A percentile compares a stretch with the other conserved stretches of the same genome.
These are phyloP conservation scores for Amauroascus niger DNA, from an alignment of 2,329 filamentous ascomycete genomes.

Conservation along the genomic window DNA sequence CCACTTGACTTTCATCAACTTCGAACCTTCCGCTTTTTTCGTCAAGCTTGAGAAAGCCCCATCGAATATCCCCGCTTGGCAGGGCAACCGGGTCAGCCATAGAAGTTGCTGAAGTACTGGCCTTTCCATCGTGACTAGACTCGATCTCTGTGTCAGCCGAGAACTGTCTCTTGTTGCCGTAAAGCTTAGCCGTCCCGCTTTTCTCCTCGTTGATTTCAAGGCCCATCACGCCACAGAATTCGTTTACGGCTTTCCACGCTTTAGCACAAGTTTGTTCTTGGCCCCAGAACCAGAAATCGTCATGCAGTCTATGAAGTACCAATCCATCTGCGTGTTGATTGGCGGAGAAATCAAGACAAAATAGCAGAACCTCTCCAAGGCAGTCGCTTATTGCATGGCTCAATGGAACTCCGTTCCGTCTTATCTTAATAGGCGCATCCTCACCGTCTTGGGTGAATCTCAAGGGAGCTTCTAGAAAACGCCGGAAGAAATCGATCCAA, in stretches of 20 bases:
- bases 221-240: conserved; percentile 48
- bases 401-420: conserved; percentile 51
- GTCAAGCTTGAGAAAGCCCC: conserved; percentile 52
- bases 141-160: conserved; percentile 3
- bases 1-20: conserved; percentile 51
- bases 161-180: conserved; percentile 16
- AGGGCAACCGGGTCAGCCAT: conserved; percentile 25
- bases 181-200: conserved; percentile 44
- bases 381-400: conserved; percentile 51
- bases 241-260: conserved; percentile 50
- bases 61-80: conserved; percentile 46
- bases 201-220: conserved; percentile 51
- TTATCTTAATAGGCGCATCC: conserved; percentile 34
- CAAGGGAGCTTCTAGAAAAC: conserved; percentile 51
- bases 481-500: conserved; percentile 52
- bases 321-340: conserved; percentile 48
- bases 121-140: conserved; percentile 7
- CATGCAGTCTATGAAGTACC: conserved; percentile 53
- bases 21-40: conserved; percentile 45
- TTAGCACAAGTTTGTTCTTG: conserved; percentile 44
- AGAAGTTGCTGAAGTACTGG: conserved; percentile 7
- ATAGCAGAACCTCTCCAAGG: conserved; percentile 52
- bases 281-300: conserved; percentile 60
- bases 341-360: conserved; percentile 56
- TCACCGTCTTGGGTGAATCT: conserved; percentile 48